Base-by-base conservation (phyloP, 139 green algal species). In the Tetraselmis striata region DNA sequence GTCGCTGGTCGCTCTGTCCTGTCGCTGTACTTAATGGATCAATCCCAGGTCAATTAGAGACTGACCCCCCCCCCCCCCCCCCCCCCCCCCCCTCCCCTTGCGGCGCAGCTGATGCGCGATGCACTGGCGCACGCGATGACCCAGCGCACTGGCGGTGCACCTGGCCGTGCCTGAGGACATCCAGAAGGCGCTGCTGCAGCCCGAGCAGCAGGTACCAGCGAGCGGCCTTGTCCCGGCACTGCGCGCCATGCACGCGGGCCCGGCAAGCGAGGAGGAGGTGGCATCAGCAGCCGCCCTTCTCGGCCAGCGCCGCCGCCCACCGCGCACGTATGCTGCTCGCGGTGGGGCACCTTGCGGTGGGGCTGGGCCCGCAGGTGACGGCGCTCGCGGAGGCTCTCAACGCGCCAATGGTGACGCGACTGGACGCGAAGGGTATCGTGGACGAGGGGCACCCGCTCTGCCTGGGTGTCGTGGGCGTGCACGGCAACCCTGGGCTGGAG, bases 141-240 rank as follows among this genome's bases (percentile, higher is more conserved):
- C 29, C 76, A 79, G 29, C 76, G 29, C 5, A 79, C 76, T n/a
- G 22, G 76, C 76, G 11, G 76, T 79, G 11, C 76, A 79, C 29
- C 76, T 79, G 5, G 76, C 76, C 76, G 18, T 79, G 11, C 76
- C 76, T 5, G 29, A 79, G 29, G 76, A 79, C 76, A 79, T 79
- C 29, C 76, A 79, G 29, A 5, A 79, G 29, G 76, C 76, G 29
- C 5, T 45, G 29, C 29, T 79, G 5, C 76, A 79, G 18, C 76
- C 76, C 29, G 76, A 31, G 18, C 45, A 67, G 45, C 45, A 67
- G 45, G 11, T 67, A 18, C 45, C 5, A 67, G 45, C 45, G 45
- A 5, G 18, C 11, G 45, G 45, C 45, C 45, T 67, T 25, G 11
- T 67, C 11, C 45, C 45, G 5, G 45, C 45, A 18, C 18, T 67